Conservation (phyloP, 2,329 filamentous ascomycete genomes). For the Stachybotrys chlorohalonatus region DNA sequence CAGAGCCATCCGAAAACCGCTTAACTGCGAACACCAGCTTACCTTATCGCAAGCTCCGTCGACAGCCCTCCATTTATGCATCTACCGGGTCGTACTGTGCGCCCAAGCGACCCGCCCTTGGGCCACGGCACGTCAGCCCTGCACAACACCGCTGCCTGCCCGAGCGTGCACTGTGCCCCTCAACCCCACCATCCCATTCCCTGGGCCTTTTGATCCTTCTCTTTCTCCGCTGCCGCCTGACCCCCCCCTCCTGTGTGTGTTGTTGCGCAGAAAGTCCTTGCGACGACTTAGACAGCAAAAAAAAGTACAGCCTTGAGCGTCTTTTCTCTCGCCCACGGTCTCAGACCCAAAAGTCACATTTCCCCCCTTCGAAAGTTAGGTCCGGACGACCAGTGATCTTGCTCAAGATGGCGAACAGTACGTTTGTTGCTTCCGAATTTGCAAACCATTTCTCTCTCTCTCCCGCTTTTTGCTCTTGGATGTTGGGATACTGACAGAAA, state of each 20-base stretch:
- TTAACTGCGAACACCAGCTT: no score
- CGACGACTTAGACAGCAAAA: slow-evolving; percentile 16
- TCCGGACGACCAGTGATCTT: background rate
- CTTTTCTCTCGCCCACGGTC: no score
- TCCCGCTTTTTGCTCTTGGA: background rate
- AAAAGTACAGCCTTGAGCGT: no score
- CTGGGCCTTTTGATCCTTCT: slow-evolving; percentile 5
- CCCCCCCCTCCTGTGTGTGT: slow-evolving; percentile 4
- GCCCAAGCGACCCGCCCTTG: background rate
- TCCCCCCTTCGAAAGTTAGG: background rate
- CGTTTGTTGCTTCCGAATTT: slow-evolving; percentile 2
- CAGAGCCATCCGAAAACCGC: no score
- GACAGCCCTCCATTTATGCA: slow-evolving; percentile 14
- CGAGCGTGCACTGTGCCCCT: slow-evolving; percentile 26
- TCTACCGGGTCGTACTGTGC: slow-evolving; percentile 16
- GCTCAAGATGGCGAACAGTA: slow-evolving; percentile 16
- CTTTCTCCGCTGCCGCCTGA: slow-evolving; percentile 8
- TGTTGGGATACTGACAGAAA: slow-evolving; percentile 10
- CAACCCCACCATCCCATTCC: slow-evolving; percentile 22
- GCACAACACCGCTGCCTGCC: slow-evolving; percentile 8
- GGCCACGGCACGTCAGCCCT: slow-evolving; percentile 6
- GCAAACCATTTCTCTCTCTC: background rate
- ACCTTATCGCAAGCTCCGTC: no score
- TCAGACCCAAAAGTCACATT: no score
- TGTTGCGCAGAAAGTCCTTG: slow-evolving; percentile 18